Evolutionary conservation across 305 asterid species (phyloP), one percentile per base, ranked within the genome.

Genomic region (Caryopteris hybrid): DNA sequence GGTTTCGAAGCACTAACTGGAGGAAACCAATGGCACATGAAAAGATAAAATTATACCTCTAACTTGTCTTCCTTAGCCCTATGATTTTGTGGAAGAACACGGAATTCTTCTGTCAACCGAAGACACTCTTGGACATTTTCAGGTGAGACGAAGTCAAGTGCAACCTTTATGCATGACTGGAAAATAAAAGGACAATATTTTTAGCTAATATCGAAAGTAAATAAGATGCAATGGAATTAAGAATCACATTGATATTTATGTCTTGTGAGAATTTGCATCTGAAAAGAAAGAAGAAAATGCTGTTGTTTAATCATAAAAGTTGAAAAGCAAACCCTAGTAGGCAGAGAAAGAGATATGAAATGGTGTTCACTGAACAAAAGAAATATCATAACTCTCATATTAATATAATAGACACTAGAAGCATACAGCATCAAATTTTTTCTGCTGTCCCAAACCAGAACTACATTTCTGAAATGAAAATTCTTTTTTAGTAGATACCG

Each of bases 81-180:
- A 66, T 85, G 89, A 71, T 78, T 74, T 68, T 73, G 83, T 31
- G 95, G 88, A 58, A 85, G 86, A 51, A 75, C 39, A 21, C 89
- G 88, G 47, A 76, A 81, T 72, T 85, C 85, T 52, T 87, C 80
- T 5, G 86, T 81, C 78, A 85, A 60, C 47, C 83, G 73, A 64
- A 85, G 29, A 68, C 95, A 87, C 71, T 80, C 89, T 69, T 74
- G 68, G 61, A 83, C 76, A 56, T 77, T 87, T 81, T 87, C 88
- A 1, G 95, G 88, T 58, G 95, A 87, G 68, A 87, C 89, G 27
- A 87, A 85, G 69, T 79, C 85, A 51, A 85, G 85, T 27, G 89
- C 91, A 25, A 87, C 88, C 81, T 87, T 87, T 74, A 77, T 81
- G 81, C 88, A 87, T n/a, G 95, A 87, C 95, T 87, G 80, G 18